Percentiles rank a stretch among this genome's conserved stretches.
phyloP scores from a whole-genome alignment of 1,139 yeast genomes.

The Lodderomyces metapsilosis region DNA sequence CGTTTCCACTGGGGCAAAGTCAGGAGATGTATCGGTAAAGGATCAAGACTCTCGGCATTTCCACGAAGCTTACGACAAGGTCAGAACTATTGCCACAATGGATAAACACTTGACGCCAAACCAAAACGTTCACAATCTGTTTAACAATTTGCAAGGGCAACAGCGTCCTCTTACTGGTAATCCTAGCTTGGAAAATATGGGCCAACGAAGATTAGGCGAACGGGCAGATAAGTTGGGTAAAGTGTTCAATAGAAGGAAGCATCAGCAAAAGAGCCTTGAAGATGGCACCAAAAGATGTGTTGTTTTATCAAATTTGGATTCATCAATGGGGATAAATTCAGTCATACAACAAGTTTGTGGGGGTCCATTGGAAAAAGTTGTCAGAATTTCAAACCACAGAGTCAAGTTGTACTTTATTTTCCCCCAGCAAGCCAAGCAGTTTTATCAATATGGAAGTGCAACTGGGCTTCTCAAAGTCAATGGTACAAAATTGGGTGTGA shows the following conservation, averaged over 20 bases:
- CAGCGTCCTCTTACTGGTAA: conserved; percentile 13
- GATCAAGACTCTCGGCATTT: neutral
- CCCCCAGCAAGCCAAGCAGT: conserved; percentile 54
- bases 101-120: conserved; percentile 2
- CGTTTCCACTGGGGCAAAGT: conserved; percentile 5
- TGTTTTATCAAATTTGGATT: conserved; percentile 19
- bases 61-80: neutral
- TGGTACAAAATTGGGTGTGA: conserved; percentile 49
- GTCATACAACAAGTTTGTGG: conserved; percentile 64
- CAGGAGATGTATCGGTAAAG: neutral
- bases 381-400: conserved; percentile 14
- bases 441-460: conserved; percentile 52
- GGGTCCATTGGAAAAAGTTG: conserved; percentile 67
- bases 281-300: conserved; percentile 14
- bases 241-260: conserved; percentile 8
- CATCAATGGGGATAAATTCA: conserved; percentile 42
- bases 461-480: conserved; percentile 59
- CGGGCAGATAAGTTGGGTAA: conserved; percentile 10
- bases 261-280: neutral
- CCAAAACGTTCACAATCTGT: neutral
- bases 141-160: neutral
- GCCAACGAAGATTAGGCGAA: conserved; percentile 1
- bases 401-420: conserved; percentile 56
- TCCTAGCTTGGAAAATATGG: conserved; percentile 17
- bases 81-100: conserved; percentile 5